Evolutionary conservation across 257 asterid genomes (phyloP), one percentile per base, ranked within the genome.

Genomic region (Jacaranda mimosifolia): DNA sequence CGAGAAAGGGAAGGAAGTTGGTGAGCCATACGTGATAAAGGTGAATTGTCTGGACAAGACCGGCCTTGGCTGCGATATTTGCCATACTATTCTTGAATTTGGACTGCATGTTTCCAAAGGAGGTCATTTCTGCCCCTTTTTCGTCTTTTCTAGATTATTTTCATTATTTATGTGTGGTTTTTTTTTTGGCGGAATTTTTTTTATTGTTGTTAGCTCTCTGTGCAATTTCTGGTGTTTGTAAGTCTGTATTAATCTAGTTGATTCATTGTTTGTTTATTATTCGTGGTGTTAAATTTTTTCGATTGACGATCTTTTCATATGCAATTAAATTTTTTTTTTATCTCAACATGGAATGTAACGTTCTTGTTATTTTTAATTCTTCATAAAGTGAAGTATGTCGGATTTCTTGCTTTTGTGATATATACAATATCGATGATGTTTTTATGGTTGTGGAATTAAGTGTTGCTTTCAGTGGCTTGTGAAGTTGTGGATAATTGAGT

Each of bases 11-110:
- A 55, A 55, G 35, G n/a, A 55, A 55, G 32, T 26, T 9, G 62
- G 62, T 17, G 62, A 55, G 0, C 62, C 62, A 55, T 55, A 55
- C 35, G 11, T 55, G 32, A 55, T 55, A 55, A 55, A 26, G 32
- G 67, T 60, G 18, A 60, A 60, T 77, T 89, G 90, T 42, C 89
- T 86, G 0, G 92, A 87, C 8, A 81, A 82, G 69, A 72, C 86
- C n/a, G 89, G 89, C 13, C 91, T 89, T 26, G 87, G 80, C 56
- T 89, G 89, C 76, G 94, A 89, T 74, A 84, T 85, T 71, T 88
- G 87, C 73, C 73, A 87, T 63, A 82, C 63, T 68, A 76, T 84
- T 70, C 87, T 85, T 58, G 85, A 86, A 60, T 88, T 85, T 65
- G 86, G 88, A 9, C 90, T 88, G 65, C 68, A 68, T 60, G 74